Evolutionary conservation across 2,329 filamentous ascomycete species (phyloP).

Genomic region (Aspergillus sp.): DNA sequence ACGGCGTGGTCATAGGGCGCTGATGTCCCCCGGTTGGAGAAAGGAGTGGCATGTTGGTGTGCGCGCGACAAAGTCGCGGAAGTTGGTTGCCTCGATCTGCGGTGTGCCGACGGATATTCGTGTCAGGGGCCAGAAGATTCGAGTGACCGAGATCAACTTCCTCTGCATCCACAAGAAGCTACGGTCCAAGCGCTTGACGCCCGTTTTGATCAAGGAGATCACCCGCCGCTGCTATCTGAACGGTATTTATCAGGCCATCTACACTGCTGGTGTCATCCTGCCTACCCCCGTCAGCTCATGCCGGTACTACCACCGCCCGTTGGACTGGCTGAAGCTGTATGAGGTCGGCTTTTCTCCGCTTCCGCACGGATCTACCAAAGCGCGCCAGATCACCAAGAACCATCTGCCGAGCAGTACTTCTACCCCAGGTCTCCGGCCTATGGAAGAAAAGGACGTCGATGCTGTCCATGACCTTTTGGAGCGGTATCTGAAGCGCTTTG

Average conservation of each 20-base stretch:
- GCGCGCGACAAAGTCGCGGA: constrained; percentile 69
- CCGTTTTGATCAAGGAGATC: constrained; percentile 94
- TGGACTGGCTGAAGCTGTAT: constrained; percentile 94
- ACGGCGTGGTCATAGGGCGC: constrained; percentile 52
- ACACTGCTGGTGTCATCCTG: constrained; percentile 84
- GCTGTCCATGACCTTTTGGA: constrained; percentile 64
- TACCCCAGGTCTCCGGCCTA: constrained; percentile 66
- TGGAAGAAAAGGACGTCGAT: constrained; percentile 70
- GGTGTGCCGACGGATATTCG: constrained; percentile 78
- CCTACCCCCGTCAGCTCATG: constrained; percentile 88
- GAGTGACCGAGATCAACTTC: constrained; percentile 92
- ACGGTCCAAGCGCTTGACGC: constrained; percentile 80
- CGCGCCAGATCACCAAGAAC: constrained; percentile 78
- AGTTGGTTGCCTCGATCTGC: constrained; percentile 91
- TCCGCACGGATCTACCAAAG: constrained; percentile 71
- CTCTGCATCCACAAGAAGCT: constrained; percentile 98
- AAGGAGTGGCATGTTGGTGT: constrained; percentile 94
- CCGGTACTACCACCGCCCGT: constrained; percentile 85
- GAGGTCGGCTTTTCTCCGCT: constrained; percentile 90
- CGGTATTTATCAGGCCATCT: constrained; percentile 88
- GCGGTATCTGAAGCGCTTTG: constrained; percentile 68
- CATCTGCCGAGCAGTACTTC: constrained; percentile 65
- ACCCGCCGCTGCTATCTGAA: constrained; percentile 82
- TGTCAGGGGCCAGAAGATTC: constrained; percentile 65
- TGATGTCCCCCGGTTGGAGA: constrained; percentile 90